These are phyloP conservation scores for Barnettozyma pratensis DNA, from an alignment of 805 yeast species.

Conservation along the genomic window DNA sequence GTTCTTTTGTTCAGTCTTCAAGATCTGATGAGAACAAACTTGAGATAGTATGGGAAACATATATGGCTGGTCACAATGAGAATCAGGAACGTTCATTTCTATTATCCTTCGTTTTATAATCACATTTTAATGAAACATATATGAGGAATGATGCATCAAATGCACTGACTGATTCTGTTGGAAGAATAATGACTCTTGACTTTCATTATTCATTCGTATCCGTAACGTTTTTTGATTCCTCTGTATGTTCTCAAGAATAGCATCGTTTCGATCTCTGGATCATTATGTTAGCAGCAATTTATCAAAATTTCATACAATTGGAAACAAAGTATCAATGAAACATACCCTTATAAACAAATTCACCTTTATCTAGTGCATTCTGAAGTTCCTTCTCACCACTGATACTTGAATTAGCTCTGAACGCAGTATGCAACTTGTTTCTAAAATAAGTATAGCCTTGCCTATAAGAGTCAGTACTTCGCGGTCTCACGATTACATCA, in stretches of 20 bases:
- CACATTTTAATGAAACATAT: too few relatives aligned
- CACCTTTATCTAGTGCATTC: conserved; percentile 15
- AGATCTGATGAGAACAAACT: too few relatives aligned
- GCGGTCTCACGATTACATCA: background rate
- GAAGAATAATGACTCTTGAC: too few relatives aligned
- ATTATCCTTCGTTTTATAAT: too few relatives aligned
- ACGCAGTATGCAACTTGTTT: conserved; percentile 12
- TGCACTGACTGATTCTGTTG: too few relatives aligned
- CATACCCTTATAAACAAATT: conserved; percentile 19
- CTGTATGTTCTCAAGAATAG: conserved; percentile 19
- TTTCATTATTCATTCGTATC: background rate
- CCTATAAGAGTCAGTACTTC: conserved; percentile 1
- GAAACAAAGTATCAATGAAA: background rate
- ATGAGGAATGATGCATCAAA: too few relatives aligned
- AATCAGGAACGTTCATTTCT: too few relatives aligned
- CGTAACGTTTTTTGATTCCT: conserved; percentile 17
- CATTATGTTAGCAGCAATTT: too few relatives aligned
- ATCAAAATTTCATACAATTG: too few relatives aligned
- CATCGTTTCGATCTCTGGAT: conserved; percentile 17
- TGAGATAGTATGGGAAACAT: too few relatives aligned
- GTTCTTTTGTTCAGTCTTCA: too few relatives aligned
- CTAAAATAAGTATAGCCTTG: conserved; percentile 16
- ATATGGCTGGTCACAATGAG: too few relatives aligned
- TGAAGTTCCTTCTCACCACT: conserved; percentile 7
- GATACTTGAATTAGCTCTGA: conserved; percentile 5